Evolutionary conservation across 108 stramenopile genomes (phyloP).

Genomic region (Cyclotella atomus): DNA sequence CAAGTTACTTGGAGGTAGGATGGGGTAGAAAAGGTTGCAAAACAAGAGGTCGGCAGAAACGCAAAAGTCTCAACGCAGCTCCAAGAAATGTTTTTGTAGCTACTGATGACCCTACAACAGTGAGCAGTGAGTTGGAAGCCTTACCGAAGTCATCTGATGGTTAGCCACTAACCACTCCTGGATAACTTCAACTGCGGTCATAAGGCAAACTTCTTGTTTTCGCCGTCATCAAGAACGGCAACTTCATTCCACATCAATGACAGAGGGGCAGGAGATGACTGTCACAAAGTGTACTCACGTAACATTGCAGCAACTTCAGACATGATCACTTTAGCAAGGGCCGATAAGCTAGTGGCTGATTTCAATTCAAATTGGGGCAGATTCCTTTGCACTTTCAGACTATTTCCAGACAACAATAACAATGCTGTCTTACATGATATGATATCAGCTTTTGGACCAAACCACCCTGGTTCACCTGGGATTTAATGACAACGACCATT

Average conservation of each 20-base stretch:
- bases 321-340: neutral
- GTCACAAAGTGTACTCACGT: neutral
- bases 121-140: neutral
- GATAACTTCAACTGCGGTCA: neutral
- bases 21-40: neutral
- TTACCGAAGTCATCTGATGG: neutral
- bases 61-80: neutral
- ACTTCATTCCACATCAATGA: neutral
- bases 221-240: neutral
- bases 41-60: neutral
- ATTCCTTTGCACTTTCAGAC: neutral
- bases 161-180: neutral
- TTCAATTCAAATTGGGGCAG: neutral
- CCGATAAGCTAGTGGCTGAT: neutral
- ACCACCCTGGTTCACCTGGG: neutral
- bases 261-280: neutral
- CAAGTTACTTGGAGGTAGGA: constrained; percentile 24
- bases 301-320: neutral
- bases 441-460: neutral
- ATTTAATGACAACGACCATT: too few relatives aligned
- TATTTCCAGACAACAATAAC: neutral
- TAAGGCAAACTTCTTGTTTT: neutral
- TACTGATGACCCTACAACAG: constrained; percentile 30
- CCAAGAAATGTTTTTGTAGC: constrained; percentile 34
- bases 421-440: neutral